Evolutionary conservation across 345 rosid species (phyloP).

Genomic region (Psidium friedrichsthalianum): DNA sequence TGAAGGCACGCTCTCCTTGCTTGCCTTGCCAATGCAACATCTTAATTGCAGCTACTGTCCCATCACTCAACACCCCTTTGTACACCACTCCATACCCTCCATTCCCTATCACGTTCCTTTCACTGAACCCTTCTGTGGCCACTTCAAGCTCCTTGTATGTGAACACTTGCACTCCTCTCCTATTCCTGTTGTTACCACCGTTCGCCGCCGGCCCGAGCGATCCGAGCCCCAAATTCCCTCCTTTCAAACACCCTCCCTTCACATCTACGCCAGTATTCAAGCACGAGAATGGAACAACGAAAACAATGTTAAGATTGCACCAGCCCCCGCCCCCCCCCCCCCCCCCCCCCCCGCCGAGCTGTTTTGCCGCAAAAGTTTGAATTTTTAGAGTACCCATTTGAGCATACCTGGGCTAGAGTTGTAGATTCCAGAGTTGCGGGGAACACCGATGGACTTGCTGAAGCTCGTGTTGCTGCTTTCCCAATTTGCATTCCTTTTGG

Average conservation of each 20-base stretch:
- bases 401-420: constrained; percentile 67
- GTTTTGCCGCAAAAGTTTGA: background rate
- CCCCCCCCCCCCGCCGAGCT: no score
- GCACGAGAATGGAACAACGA: background rate
- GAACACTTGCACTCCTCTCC: constrained; percentile 62
- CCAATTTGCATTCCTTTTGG: constrained; percentile 13
- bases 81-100: constrained; percentile 61
- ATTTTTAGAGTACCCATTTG: background rate
- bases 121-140: constrained; percentile 55
- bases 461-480: constrained; percentile 9
- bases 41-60: constrained; percentile 74
- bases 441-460: constrained; percentile 14
- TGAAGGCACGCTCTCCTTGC: constrained; percentile 73
- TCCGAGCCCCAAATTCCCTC: constrained; percentile 14
- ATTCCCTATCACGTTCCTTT: constrained; percentile 47
- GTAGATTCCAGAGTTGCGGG: constrained; percentile 31
- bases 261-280: constrained; percentile 29
- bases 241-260: constrained; percentile 43
- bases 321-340: no score
- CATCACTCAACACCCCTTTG: constrained; percentile 59
- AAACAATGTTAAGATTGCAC: background rate
- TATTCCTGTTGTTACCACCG: background rate
- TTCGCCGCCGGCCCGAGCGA: background rate
- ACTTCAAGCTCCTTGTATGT: constrained; percentile 72
- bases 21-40: constrained; percentile 50